Percentiles rank a stretch among this genome's conserved stretches.
Conservation (phyloP, 2,329 filamentous ascomycete genomes). For the Curvularia sp. region DNA sequence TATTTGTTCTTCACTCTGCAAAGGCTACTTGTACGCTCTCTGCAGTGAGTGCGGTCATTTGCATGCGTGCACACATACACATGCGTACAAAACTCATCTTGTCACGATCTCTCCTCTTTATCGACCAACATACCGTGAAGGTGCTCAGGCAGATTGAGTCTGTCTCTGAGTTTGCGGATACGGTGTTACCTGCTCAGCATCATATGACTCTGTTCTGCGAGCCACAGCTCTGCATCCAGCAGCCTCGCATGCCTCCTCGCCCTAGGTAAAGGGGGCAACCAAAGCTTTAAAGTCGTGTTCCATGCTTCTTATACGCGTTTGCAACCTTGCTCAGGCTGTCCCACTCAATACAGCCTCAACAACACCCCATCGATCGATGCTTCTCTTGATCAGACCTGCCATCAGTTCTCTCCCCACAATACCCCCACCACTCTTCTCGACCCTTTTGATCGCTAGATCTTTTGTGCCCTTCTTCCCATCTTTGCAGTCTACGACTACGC, state of each 20-base stretch:
- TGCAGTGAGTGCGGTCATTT: background rate
- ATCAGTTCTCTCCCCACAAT: conserved; percentile 70
- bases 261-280: background rate
- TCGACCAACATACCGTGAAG: background rate
- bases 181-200: background rate
- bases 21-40: background rate
- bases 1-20: background rate
- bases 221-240: background rate
- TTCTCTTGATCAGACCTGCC: conserved; percentile 64
- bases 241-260: background rate
- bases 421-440: conserved; percentile 86
- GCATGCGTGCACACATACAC: background rate
- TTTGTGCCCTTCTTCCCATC: conserved; percentile 67
- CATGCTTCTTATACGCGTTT: background rate
- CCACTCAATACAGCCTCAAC: conserved; percentile 50
- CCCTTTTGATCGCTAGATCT: conserved; percentile 72
- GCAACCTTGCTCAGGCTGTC: conserved; percentile 13
- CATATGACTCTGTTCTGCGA: background rate
- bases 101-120: background rate
- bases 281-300: background rate
- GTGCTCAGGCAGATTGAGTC: background rate
- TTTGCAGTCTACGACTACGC: conserved; percentile 74
- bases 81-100: background rate
- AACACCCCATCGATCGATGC: conserved; percentile 70
- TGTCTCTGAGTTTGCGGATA: background rate